phyloP scores from a whole-genome alignment of 352 stramenopile species.

The Globisporangium heterothallicum region DNA sequence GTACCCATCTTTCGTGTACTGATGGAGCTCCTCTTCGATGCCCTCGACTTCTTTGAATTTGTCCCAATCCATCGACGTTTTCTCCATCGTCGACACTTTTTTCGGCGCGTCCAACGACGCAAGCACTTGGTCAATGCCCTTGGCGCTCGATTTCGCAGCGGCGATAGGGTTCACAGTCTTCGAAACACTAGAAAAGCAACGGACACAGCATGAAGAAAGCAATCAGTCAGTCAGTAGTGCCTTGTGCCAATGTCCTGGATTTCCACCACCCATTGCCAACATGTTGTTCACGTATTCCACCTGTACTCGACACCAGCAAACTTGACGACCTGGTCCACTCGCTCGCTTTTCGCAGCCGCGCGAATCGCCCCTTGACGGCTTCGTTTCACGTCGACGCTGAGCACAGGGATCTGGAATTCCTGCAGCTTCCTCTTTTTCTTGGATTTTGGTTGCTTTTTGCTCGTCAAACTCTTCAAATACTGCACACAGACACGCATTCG shows the following conservation, averaged over 20 bases:
- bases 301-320: slow-evolving; percentile 85
- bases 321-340: slow-evolving; percentile 67
- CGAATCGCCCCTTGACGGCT: slow-evolving; percentile 37
- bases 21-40: slow-evolving; percentile 90
- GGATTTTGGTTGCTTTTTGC: slow-evolving; percentile 35
- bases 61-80: slow-evolving; percentile 94
- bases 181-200: slow-evolving; percentile 16
- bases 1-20: slow-evolving; percentile 93
- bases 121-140: slow-evolving; percentile 81
- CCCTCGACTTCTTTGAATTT: slow-evolving; percentile 91
- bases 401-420: slow-evolving; percentile 65
- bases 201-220: too few relatives aligned
- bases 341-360: slow-evolving; percentile 17
- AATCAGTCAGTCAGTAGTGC: too few relatives aligned
- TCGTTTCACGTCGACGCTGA: slow-evolving; percentile 64
- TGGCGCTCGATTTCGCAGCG: slow-evolving; percentile 8
- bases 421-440: slow-evolving; percentile 60
- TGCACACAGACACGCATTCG: slow-evolving; percentile 10
- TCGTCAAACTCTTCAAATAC: slow-evolving; percentile 49
- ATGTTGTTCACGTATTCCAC: slow-evolving; percentile 10
- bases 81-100: slow-evolving; percentile 94
- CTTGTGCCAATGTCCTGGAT: too few relatives aligned
- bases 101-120: slow-evolving; percentile 82
- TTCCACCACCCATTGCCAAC: background rate
- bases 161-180: slow-evolving; percentile 9